Base-by-base conservation (phyloP, 2,329 filamentous ascomycete genomes). In the Talaromyces rugulosus region DNA sequence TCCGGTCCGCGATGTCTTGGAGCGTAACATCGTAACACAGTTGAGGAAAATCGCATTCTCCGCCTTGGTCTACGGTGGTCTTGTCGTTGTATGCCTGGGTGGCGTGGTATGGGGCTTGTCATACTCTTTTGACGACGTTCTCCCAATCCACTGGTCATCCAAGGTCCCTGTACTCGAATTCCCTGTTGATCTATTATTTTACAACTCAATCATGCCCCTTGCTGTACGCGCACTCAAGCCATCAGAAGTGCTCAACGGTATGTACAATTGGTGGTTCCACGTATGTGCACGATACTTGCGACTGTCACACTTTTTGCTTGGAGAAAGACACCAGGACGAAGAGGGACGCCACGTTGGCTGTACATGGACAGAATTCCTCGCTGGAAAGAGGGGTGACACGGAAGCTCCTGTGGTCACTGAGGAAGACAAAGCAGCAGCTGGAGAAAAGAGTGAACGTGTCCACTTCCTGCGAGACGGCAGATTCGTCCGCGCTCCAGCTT, bases 231-330 rank as follows among this genome's bases (percentile, higher is more conserved):
- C 92, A 68, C 89, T 96, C 76, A 91, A 90, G 72, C 93, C 94
- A 1, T 92, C 91, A 58, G 90, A 96, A 71, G 89, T 87, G 0
- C 80, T 99, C 3, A 90, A 96, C 68, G 81, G 84, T 60, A 89
- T 97, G 82, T 99, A 96, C 73, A 88, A 87, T 7, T 98, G 94
- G 94, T 99, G 95, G 92, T 96, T 99, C 78, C 88, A 89, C 67
- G 87, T 85, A 68, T 96, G 93, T 72, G 95, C 93, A 12, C 84
- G 91, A 57, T 80, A 83, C 47, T 80, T 99, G 58, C 86, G 94
- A 27, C 81, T 99, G 40, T 96, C 92, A 1, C 91, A 93, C 79
- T 99, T 99, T 74, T 85, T 99, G 50, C 98, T 99, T 71, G 92
- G 91, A 14, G 90, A 96, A 68, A 86, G 91, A 62, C 83, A 83